Evolutionary conservation across 148 eudicot genomes (phyloP), one percentile per base, ranked within the genome.

Genomic region (Chenopodium suecicum): DNA sequence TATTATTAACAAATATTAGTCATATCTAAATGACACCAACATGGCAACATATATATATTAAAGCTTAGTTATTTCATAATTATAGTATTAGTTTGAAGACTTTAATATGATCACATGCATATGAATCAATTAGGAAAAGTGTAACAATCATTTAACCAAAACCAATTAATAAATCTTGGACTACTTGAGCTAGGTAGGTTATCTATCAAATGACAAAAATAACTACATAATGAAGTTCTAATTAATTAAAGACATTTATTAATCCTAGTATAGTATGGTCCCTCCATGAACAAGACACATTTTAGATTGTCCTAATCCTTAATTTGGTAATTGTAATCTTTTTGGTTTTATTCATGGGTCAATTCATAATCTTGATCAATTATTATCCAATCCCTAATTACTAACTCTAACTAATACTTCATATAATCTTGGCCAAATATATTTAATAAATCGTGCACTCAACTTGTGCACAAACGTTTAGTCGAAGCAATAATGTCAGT

Each of bases 281-380:
- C 73, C 73, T 70, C 44, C n/a, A 70, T 70, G 73, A 70, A 32
- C 48, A 70, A 34, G 73, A 16, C 60, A 54, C 20, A 16, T 13
- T 54, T 54, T 4, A 4, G 60, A 70, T 70, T 34, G 73, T 14
- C 20, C 73, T 70, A 19, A 70, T 70, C 73, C 44, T 34, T 70
- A 70, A 70, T 70, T 70, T 70, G 23, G 73, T 70, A 13, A 31
- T 69, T 70, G 44, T 17, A 34, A 70, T 70, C 73, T 70, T 7
- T 70, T 70, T 54, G 73, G 73, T 70, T 32, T 70, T 25, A 70
- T 70, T 70, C 73, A 31, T 25, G 69, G 9, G 73, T 69, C 73
- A 69, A 69, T 69, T 69, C 73, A 37, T n/a, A 70, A 70, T 70
- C 73, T 70, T 70, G 10, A 31, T 70, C 37, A 7, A 37, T 70